phyloP scores from a whole-genome alignment of 331 rosid genomes.

The Pyracantha coccinea region DNA sequence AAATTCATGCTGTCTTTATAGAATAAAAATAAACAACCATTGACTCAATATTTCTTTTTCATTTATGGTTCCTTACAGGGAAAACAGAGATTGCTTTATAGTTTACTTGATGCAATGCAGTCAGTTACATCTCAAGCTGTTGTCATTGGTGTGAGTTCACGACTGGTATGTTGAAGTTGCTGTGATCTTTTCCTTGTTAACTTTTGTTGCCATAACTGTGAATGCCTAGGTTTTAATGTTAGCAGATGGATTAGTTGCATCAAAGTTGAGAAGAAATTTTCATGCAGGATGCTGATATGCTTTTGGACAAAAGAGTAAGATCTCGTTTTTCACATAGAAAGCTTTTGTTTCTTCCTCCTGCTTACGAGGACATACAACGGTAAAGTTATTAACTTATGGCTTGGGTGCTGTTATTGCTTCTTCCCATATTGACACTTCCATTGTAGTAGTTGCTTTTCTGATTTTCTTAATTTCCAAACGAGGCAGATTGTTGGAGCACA shows the following conservation, averaged over 20 bases:
- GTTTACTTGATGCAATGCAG: constrained; percentile 90
- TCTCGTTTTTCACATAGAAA: constrained; percentile 98
- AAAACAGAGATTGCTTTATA: constrained; percentile 84
- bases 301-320: constrained; percentile 88
- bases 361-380: constrained; percentile 55
- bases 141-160: constrained; percentile 84
- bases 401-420: background rate
- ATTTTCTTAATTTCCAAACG: constrained; percentile 15
- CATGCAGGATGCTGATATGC: constrained; percentile 94
- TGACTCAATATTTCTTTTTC: background rate
- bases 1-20: background rate
- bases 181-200: background rate
- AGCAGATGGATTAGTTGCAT: background rate
- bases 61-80: constrained; percentile 45
- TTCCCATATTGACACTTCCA: constrained; percentile 1
- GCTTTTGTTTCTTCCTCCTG: constrained; percentile 73
- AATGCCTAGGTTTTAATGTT: background rate
- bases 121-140: constrained; percentile 88
- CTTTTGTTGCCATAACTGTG: too few relatives aligned
- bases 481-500: constrained; percentile 65
- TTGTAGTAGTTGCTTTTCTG: constrained; percentile 7
- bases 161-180: constrained; percentile 51
- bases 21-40: background rate
- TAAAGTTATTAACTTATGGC: constrained; percentile 15
- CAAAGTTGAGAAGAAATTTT: background rate